Conservation (phyloP, 495 filamentous ascomycete genomes). For the Recurvomyces mirabilis region DNA sequence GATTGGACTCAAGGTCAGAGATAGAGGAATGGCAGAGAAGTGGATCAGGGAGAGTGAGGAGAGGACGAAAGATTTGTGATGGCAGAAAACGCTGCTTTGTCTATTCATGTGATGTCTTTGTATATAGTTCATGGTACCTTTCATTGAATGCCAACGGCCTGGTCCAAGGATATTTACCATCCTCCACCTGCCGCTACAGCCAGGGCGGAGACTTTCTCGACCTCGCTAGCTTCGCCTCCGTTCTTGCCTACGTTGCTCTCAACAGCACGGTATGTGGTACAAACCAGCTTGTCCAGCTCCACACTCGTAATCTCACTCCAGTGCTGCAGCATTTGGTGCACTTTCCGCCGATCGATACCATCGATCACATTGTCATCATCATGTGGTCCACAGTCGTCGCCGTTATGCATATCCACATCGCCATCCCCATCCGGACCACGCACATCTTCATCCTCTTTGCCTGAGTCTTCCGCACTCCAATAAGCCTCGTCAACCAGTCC, state of each 20-base stretch:
- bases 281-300: constrained; percentile 58
- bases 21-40: constrained; percentile 37
- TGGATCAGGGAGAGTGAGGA: constrained; percentile 40
- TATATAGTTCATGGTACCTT: no score
- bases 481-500: constrained; percentile 85
- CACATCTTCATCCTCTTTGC: constrained; percentile 37
- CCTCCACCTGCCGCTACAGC: constrained; percentile 89
- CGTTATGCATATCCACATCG: constrained; percentile 21
- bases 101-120: no score
- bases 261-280: constrained; percentile 80
- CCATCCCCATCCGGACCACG: constrained; percentile 30
- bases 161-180: no score
- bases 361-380: constrained; percentile 36
- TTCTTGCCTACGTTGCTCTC: constrained; percentile 88
- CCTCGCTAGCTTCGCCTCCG: constrained; percentile 43
- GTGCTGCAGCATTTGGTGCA: constrained; percentile 49
- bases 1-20: constrained; percentile 38
- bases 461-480: constrained; percentile 59
- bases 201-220: constrained; percentile 75
- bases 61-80: constrained; percentile 44
- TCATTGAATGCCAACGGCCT: no score
- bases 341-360: constrained; percentile 35
- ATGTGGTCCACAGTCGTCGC: neutral
- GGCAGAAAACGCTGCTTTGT: no score
- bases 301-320: constrained; percentile 66